Evolutionary conservation across 352 stramenopile species (phyloP).

Genomic region (Phytophthora nicotianae): DNA sequence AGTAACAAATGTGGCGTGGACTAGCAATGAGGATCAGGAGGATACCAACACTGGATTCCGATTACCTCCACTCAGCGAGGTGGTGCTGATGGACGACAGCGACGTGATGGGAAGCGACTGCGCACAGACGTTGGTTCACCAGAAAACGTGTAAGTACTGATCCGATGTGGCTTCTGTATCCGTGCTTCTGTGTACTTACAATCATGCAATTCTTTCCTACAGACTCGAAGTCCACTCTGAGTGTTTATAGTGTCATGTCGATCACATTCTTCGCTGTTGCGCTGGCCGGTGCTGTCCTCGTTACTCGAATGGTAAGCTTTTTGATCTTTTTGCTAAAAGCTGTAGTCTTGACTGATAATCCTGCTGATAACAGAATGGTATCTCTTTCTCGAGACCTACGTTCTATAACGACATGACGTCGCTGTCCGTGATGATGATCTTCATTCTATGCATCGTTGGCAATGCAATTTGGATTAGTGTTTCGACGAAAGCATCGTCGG

Average conservation of each 20-base stretch:
- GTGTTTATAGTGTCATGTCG: conserved; percentile 89
- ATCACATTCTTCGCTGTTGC: conserved; percentile 83
- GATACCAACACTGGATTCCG: conserved; percentile 31
- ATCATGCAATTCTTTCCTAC: conserved; percentile 8
- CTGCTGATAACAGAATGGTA: conserved; percentile 60
- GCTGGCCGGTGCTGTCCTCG: conserved; percentile 72
- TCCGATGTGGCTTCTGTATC: conserved; percentile 7
- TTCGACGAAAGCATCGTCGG: conserved; percentile 49
- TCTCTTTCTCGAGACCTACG: conserved; percentile 71
- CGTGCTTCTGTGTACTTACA: conserved; percentile 7
- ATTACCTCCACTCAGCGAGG: conserved; percentile 59
- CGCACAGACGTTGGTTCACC: conserved; percentile 67
- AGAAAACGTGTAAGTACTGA: conserved; percentile 58
- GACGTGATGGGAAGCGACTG: conserved; percentile 68
- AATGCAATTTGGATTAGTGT: conserved; percentile 87
- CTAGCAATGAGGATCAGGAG: conserved; percentile 21
- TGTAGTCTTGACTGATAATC: background rate
- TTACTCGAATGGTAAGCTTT: conserved; percentile 76
- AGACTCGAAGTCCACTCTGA: conserved; percentile 72
- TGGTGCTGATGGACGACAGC: conserved; percentile 65
- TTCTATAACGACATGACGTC: conserved; percentile 91
- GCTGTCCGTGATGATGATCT: conserved; percentile 74
- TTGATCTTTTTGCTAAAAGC: background rate
- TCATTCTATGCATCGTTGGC: conserved; percentile 70
- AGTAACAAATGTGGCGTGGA: conserved; percentile 62